Evolutionary conservation across 176 grass and related monocot species (phyloP), one percentile per base, ranked within the genome.

Genomic region (Lolium perenne): DNA sequence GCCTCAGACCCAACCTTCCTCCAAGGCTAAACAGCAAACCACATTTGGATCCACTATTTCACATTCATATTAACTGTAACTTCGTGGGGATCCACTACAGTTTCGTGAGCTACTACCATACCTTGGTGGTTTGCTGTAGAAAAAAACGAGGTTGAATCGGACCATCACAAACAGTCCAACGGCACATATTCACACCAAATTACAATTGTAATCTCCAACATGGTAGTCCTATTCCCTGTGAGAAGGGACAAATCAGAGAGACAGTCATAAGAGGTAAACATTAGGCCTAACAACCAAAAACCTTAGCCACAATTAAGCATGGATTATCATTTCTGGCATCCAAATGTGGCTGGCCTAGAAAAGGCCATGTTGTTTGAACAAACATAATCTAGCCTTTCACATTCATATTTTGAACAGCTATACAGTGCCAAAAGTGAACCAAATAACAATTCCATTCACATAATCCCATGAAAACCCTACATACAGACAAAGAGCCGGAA

Each of bases 211-310:
- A 48, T 72, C 51, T 61, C 63, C 14, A 78, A 35, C 32, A 41
- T 46, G 18, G 45, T 26, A 78, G 54, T 50, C 45, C 38, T 82
- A 56, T 84, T 45, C 25, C 45, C 25, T 86, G 53, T 89, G 47
- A 80, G 4, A 80, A 74, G 23, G 63, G 7, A 40, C 32, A 40
- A 43, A 75, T 50, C 17, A 75, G 46, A 70, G 16, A 66, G 4
- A 81, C 25, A 38, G 38, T 45, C 23, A 20, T 29, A 81, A 77
- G 77, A 32, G 40, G 78, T 56, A 90, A 65, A 87, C 21, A 69
- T 22, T 17, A 61, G 68, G 11, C 6, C 48, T 25, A 83, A 56
- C 26, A 84, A 76, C 25, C 64, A 70, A 74, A 83, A 64, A 56
- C 12, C 29, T 64, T 29, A 65, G 56, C 21, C 56, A 84, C 25